Base-by-base conservation (phyloP, 2,329 filamentous ascomycete species). In the Xylaria arbuscula region DNA sequence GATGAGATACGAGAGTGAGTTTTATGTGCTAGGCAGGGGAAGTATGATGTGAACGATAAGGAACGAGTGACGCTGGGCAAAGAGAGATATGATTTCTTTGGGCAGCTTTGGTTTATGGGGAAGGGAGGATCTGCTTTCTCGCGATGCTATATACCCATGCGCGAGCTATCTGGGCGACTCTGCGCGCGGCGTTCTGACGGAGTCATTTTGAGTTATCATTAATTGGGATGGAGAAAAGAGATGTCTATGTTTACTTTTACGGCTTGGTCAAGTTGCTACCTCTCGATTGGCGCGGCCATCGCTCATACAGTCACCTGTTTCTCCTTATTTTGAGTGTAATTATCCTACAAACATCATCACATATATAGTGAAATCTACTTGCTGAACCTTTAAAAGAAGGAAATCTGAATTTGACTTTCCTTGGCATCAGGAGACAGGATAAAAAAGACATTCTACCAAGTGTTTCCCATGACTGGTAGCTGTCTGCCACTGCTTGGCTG, bases 151-250 rank as follows among this genome's bases (percentile, higher is more conserved):
- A 54, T 70, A 68, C 66, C 68, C 62, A 63, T 28, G 66, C 59
- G 66, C 45, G 68, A 68, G 59, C 19, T 47, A 65, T 63, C 34
- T 59, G 58, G 57, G 66, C 66, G 57, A 22, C 34, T 53, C 45
- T 42, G 67, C 54, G 62, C 62, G 48, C 48, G 67, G 67, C 67
- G 67, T 69, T 69, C 56, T 48, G 55, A 62, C 57, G 64, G 68
- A 58, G 64, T 61, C 34, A 38, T 54, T 45, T 53, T 61, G 64
- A 19, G 53, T 42, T 68, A 28, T 28, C 67, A 57, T 28, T 51
- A 53, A 61, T 61, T 48, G 38, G 68, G 61, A 51, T 42, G 68
- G 57, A 53, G 53, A 66, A 67, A 67, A 51, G 58, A 53, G 64
- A 70, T 64, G 28, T 28, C 28, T 28, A 70, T 64, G 64, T 64